These are phyloP conservation scores for Nidularia sp. DNA, from an alignment of 768 basidiomycete species.

Conservation along the genomic window DNA sequence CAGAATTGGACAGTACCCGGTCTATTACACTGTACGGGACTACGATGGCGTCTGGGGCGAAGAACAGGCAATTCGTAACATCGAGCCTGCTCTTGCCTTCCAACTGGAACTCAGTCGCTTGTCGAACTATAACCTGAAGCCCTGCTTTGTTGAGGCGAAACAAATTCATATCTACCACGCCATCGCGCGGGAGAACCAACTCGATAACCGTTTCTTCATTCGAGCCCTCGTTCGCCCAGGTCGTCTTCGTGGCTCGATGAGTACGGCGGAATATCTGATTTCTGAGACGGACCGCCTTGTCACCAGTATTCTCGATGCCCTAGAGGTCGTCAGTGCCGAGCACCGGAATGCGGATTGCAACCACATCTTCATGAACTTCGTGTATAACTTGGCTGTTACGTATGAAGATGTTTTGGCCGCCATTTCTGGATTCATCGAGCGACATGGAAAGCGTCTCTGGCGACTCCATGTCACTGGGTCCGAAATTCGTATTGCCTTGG, in stretches of 20 bases:
- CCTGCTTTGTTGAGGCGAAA: constrained; percentile 95
- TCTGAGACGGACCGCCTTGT: constrained; percentile 98
- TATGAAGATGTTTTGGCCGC: constrained; percentile 97
- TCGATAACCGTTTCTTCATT: constrained; percentile 98
- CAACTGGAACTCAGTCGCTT: constrained; percentile 95
- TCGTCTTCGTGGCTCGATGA: constrained; percentile 87
- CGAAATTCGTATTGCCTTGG: constrained; percentile 92
- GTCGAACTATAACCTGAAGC: constrained; percentile 93
- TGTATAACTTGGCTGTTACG: constrained; percentile 92
- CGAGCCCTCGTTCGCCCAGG: constrained; percentile 96
- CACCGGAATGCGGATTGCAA: constrained; percentile 95
- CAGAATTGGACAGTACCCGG: constrained; percentile 86
- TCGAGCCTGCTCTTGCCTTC: constrained; percentile 96
- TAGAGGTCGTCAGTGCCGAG: constrained; percentile 89
- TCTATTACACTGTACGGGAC: constrained; percentile 89
- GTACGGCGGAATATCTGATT: constrained; percentile 95
- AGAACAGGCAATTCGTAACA: constrained; percentile 95
- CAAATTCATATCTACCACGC: constrained; percentile 99
- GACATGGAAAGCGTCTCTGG: constrained; percentile 98
- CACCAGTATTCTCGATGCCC: constrained; percentile 87
- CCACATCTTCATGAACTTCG: constrained; percentile 98
- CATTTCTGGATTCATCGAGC: constrained; percentile 98
- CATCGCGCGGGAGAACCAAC: constrained; percentile 90
- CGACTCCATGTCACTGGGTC: constrained; percentile 96
- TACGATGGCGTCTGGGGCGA: constrained; percentile 77